Conservation (phyloP, 192 early-diverging fungal genomes). For the Chytriomyces sp. region DNA sequence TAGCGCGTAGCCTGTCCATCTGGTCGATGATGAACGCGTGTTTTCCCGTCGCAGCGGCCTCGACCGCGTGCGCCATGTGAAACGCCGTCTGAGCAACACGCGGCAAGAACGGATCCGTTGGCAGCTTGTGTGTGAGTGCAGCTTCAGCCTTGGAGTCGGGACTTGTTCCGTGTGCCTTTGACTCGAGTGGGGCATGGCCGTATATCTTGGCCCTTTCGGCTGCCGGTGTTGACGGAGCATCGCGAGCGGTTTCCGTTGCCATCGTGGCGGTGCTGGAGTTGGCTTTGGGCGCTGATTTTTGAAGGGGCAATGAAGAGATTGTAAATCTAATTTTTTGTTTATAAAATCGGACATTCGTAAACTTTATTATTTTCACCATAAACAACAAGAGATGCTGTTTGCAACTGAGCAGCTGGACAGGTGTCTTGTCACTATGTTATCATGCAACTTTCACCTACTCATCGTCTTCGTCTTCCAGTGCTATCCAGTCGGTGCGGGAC, state of each 20-base stretch:
- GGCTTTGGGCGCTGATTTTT: too few species aligned
- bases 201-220: constrained; percentile 23
- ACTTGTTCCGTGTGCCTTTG: background rate
- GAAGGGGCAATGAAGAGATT: too few species aligned
- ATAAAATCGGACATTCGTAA: too few species aligned
- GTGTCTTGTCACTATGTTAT: too few species aligned
- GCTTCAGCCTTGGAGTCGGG: background rate
- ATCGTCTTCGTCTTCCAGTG: too few species aligned
- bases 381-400: too few species aligned
- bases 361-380: too few species aligned
- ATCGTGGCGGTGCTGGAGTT: background rate
- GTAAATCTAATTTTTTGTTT: too few species aligned
- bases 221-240: background rate
- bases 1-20: constrained; percentile 44
- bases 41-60: background rate
- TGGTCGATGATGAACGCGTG: constrained; percentile 35
- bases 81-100: constrained; percentile 1
- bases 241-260: constrained; percentile 16
- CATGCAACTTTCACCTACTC: too few species aligned
- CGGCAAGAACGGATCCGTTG: background rate
- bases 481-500: too few species aligned
- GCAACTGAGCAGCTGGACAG: too few species aligned
- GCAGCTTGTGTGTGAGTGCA: too few species aligned
- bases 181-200: background rate
- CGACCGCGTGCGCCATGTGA: background rate